phyloP scores from a whole-genome alignment of 306 rosid species.

The Cajanus cajan region DNA sequence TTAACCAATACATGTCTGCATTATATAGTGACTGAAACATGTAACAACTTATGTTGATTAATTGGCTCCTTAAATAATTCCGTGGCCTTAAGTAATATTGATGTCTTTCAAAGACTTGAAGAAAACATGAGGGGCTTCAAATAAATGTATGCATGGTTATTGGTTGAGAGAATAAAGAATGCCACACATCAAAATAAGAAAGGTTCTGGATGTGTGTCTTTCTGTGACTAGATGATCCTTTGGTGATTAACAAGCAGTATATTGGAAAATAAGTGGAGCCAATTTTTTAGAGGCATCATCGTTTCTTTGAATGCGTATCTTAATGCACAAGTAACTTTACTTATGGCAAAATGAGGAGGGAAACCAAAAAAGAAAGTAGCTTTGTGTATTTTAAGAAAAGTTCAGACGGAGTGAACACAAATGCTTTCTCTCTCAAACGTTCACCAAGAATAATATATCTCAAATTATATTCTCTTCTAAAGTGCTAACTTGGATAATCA shows the following conservation, averaged over 20 bases:
- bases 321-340: constrained; percentile 1
- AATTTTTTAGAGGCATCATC: background rate
- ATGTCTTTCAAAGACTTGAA: background rate
- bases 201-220: background rate
- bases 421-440: background rate
- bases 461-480: background rate
- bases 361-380: background rate
- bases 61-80: background rate
- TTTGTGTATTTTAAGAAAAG: background rate
- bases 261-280: background rate
- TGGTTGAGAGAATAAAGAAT: background rate
- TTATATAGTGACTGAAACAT: background rate
- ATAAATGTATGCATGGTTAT: background rate
- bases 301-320: background rate
- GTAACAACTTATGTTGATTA: background rate
- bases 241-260: background rate
- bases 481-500: background rate
- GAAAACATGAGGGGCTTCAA: constrained; percentile 2
- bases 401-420: background rate
- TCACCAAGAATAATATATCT: background rate
- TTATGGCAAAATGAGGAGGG: background rate
- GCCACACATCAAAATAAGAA: background rate
- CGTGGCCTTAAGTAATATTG: background rate
- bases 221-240: background rate
- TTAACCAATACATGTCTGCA: background rate